These are phyloP conservation scores for Ophiostoma pallidulum DNA, from an alignment of 2,329 filamentous ascomycete genomes.

Conservation along the genomic window DNA sequence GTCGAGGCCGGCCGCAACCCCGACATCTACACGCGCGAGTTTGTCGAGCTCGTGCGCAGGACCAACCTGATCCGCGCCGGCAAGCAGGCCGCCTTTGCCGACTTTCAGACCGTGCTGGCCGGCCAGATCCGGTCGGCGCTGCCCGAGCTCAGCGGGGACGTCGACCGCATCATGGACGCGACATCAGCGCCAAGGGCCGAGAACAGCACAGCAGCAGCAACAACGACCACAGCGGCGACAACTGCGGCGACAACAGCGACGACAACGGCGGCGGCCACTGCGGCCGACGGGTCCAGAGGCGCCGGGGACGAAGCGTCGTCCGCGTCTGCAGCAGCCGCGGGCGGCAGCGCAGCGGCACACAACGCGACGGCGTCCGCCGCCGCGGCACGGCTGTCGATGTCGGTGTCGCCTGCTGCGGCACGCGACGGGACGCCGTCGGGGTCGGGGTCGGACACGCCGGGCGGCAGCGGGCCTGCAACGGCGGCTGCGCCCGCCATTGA, in stretches of 20 bases:
- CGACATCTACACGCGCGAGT: constrained; percentile 65
- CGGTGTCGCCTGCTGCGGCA: constrained; percentile 6
- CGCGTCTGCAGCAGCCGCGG: not conserved
- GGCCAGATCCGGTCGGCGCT: constrained; percentile 46
- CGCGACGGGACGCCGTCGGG: not conserved
- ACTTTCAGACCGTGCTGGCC: constrained; percentile 54
- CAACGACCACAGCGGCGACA: not conserved
- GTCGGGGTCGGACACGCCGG: constrained; percentile 1
- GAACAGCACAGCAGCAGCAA: not conserved
- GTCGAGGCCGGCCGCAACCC: constrained; percentile 64
- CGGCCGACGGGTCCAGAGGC: not conserved
- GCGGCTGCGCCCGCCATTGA: constrained; percentile 6
- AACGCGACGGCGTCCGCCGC: not conserved
- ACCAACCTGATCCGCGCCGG: constrained; percentile 59
- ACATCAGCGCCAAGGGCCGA: constrained; percentile 24
- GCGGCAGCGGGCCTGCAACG: not conserved
- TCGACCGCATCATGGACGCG: constrained; percentile 38
- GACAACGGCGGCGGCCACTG: not conserved
- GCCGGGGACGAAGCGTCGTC: not conserved
- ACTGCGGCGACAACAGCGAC: not conserved
- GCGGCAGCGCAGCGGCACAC: too few relatives aligned
- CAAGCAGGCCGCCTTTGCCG: constrained; percentile 51
- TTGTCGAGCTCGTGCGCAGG: constrained; percentile 57
- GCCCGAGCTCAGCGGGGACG: constrained; percentile 49
- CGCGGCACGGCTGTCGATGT: constrained; percentile 3